phyloP scores from a whole-genome alignment of 2,329 filamentous ascomycete genomes.

The Cytospora piceicola region DNA sequence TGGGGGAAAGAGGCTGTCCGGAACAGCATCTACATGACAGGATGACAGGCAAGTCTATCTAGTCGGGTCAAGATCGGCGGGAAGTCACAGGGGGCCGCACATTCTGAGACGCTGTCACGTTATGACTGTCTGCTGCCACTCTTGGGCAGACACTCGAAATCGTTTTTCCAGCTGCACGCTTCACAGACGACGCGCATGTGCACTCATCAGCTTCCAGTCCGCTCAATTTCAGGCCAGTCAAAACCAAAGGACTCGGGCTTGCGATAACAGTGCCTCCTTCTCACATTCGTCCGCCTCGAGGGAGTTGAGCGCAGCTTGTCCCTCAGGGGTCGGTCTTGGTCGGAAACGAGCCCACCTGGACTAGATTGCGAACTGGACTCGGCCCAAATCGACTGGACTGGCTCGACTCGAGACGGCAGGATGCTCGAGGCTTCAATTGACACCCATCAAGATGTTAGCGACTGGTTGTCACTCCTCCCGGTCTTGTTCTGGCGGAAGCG shows the following conservation, averaged over 20 bases:
- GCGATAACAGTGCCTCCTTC: constrained; percentile 10
- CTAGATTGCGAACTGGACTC: constrained; percentile 7
- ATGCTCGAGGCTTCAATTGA: constrained; percentile 7
- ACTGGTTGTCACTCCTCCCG: constrained; percentile 23
- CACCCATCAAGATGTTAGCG: constrained; percentile 1
- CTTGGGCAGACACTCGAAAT: constrained; percentile 8
- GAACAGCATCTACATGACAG: constrained; percentile 21
- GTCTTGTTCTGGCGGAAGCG: constrained; percentile 12
- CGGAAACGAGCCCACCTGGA: background rate
- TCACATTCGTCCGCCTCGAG: background rate
- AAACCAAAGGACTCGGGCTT: constrained; percentile 11
- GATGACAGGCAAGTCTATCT: constrained; percentile 13
- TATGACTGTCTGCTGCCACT: constrained; percentile 18
- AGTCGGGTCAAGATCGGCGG: constrained; percentile 2
- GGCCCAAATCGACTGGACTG: constrained; percentile 1
- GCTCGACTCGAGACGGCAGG: constrained; percentile 20
- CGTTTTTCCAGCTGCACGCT: constrained; percentile 13
- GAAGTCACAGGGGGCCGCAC: background rate
- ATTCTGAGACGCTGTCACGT: constrained; percentile 4
- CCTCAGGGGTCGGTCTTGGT: background rate
- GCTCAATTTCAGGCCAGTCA: constrained; percentile 18
- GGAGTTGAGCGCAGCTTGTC: constrained; percentile 1
- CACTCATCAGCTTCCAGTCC: background rate
- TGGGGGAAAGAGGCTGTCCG: constrained; percentile 25
- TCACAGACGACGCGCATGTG: constrained; percentile 18